A percentile compares a stretch with the other conserved stretches of the same genome.
phyloP scores from a whole-genome alignment of 352 stramenopile genomes.

The Poterioochromonas sp. region DNA sequence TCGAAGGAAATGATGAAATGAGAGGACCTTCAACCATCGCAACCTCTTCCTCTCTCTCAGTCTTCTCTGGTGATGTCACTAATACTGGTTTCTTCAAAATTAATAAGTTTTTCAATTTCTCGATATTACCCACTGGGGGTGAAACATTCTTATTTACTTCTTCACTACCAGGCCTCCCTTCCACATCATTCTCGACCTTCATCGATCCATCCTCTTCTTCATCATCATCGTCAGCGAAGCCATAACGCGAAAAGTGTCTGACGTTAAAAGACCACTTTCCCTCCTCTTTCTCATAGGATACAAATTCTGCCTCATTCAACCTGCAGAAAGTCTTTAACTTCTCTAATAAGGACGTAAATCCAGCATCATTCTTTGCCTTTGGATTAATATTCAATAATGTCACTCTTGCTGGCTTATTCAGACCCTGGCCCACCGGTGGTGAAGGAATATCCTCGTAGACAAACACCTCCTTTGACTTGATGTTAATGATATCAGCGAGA shows the following conservation, averaged over 20 bases:
- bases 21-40: too few relatives aligned
- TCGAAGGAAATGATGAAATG: too few relatives aligned
- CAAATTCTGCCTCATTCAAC: slow-evolving; percentile 25
- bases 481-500: slow-evolving; percentile 33
- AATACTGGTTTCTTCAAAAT: too few relatives aligned
- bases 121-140: too few relatives aligned
- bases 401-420: slow-evolving; percentile 37
- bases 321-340: slow-evolving; percentile 27
- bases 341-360: neutral
- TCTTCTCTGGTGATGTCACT: too few relatives aligned
- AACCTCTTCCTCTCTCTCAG: too few relatives aligned
- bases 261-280: slow-evolving; percentile 34
- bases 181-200: too few relatives aligned
- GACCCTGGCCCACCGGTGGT: slow-evolving; percentile 27
- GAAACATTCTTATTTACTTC: too few relatives aligned
- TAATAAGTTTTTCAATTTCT: too few relatives aligned
- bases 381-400: slow-evolving; percentile 31
- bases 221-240: slow-evolving; percentile 26
- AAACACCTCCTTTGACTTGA: slow-evolving; percentile 13
- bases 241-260: slow-evolving; percentile 35
- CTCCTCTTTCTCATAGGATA: slow-evolving; percentile 25
- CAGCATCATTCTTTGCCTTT: neutral
- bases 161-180: too few relatives aligned
- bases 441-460: slow-evolving; percentile 16
- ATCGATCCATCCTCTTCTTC: slow-evolving; percentile 33